Conservation (phyloP, 805 yeast genomes). For the Nakazawaea siamensis region DNA sequence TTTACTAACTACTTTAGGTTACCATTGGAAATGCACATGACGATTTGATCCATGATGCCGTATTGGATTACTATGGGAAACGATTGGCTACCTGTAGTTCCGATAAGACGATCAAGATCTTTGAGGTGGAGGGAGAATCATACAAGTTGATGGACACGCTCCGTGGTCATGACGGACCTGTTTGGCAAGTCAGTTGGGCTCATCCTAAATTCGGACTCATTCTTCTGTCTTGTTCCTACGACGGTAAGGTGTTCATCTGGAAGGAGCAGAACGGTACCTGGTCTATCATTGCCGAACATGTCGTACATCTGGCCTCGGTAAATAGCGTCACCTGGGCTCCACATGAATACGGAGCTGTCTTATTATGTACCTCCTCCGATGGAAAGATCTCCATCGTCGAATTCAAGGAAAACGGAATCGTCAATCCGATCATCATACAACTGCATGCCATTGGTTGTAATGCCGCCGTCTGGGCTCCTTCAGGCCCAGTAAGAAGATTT, state of each 20-base stretch:
- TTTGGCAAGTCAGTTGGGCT: constrained; percentile 99
- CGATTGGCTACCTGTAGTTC: constrained; percentile 94
- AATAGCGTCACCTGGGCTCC: constrained; percentile 97
- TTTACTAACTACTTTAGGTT: too few relatives aligned
- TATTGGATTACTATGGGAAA: constrained; percentile 92
- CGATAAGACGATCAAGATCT: constrained; percentile 91
- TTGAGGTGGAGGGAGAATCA: constrained; percentile 80
- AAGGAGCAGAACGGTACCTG: constrained; percentile 85
- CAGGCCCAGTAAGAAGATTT: constrained; percentile 47
- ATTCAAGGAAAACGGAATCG: constrained; percentile 82
- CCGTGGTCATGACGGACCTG: constrained; percentile 95
- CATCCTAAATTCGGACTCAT: constrained; percentile 97
- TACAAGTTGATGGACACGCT: constrained; percentile 80
- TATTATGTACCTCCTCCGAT: constrained; percentile 87
- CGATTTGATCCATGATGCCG: constrained; percentile 94
- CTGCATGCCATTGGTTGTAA: constrained; percentile 95
- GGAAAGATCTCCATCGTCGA: constrained; percentile 89
- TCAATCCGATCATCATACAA: constrained; percentile 49
- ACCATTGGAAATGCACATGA: constrained; percentile 87
- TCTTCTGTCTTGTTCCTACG: constrained; percentile 90
- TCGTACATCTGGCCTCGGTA: constrained; percentile 88
- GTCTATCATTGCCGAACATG: constrained; percentile 81
- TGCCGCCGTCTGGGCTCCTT: constrained; percentile 87
- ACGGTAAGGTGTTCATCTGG: constrained; percentile 93
- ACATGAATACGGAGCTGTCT: constrained; percentile 88